Conservation (phyloP, 129 eudicot species). For the Saposhnikovia divaricata region DNA sequence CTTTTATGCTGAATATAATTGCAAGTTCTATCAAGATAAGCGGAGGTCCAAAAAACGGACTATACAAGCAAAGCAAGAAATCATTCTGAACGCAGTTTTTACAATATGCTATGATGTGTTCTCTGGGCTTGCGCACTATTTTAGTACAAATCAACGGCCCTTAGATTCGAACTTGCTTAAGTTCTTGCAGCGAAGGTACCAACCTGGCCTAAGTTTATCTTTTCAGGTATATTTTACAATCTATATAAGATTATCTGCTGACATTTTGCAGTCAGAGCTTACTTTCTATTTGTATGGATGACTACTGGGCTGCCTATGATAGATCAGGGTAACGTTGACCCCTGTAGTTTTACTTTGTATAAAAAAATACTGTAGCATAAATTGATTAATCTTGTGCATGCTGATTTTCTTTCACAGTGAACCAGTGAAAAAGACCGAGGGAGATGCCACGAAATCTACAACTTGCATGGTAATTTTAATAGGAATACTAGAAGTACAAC, state of each 20-base stretch:
- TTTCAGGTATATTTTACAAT: conserved; percentile 2
- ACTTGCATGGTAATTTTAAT: conserved; percentile 25
- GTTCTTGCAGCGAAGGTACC: conserved; percentile 64
- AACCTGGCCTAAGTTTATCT: not conserved
- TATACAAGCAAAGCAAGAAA: conserved; percentile 59
- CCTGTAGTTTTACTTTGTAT: not conserved
- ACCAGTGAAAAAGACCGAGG: conserved; percentile 31
- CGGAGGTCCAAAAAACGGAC: conserved; percentile 49
- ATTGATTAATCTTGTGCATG: not conserved
- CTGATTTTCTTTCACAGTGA: conserved; percentile 26
- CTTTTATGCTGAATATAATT: conserved; percentile 46
- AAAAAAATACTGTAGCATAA: not conserved
- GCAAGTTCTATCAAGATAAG: conserved; percentile 39
- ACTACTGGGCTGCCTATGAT: conserved; percentile 79
- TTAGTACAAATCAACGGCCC: conserved; percentile 51
- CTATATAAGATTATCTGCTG: conserved; percentile 17
- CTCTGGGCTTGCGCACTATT: conserved; percentile 64
- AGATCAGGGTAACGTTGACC: conserved; percentile 45
- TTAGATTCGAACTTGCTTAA: conserved; percentile 44
- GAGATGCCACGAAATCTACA: conserved; percentile 17
- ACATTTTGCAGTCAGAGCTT: conserved; percentile 55
- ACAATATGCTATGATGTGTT: conserved; percentile 67
- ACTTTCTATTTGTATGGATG: conserved; percentile 63
- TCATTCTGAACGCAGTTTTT: conserved; percentile 49
- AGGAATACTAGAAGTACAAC: conserved; percentile 24